phyloP scores from a whole-genome alignment of 352 stramenopile species.

The Thraustochytrium striatum region DNA sequence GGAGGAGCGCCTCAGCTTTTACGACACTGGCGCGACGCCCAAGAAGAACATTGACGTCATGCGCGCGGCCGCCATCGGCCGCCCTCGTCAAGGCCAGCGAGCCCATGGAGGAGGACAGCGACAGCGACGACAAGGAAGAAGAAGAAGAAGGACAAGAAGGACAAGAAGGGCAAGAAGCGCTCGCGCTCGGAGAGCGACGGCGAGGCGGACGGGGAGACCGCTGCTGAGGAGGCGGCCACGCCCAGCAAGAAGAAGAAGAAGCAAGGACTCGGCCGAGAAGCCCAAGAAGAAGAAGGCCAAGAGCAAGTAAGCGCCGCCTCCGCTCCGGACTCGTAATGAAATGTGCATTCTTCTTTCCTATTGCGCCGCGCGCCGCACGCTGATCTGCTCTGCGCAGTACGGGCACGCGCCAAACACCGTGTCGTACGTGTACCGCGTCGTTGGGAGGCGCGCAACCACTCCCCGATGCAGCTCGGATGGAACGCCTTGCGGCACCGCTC shows the following conservation, averaged over 20 bases:
- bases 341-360: too few relatives aligned
- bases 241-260: constrained; percentile 62
- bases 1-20: constrained; percentile 98
- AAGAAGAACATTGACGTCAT: constrained; percentile 99
- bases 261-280: constrained; percentile 60
- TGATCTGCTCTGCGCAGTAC: constrained; percentile 79
- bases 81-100: constrained; percentile 55
- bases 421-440: constrained; percentile 77
- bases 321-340: too few relatives aligned
- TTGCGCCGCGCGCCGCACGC: too few relatives aligned
- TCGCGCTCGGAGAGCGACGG: constrained; percentile 54
- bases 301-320: too few relatives aligned
- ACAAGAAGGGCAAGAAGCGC: constrained; percentile 75
- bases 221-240: not conserved
- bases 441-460: too few relatives aligned
- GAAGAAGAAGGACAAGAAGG: constrained; percentile 71
- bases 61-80: constrained; percentile 84
- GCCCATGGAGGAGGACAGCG: constrained; percentile 59
- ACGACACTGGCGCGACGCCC: constrained; percentile 94
- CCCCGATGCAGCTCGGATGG: too few relatives aligned
- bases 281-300: constrained; percentile 59
- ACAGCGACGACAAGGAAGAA: constrained; percentile 51
- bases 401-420: constrained; percentile 81
- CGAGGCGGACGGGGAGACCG: constrained; percentile 15
- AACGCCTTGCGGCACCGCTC: constrained; percentile 63